Percentiles rank a stretch among this genome's conserved stretches.
Evolutionary conservation across 768 basidiomycete genomes (phyloP).

Genomic region (Boletales sp.): DNA sequence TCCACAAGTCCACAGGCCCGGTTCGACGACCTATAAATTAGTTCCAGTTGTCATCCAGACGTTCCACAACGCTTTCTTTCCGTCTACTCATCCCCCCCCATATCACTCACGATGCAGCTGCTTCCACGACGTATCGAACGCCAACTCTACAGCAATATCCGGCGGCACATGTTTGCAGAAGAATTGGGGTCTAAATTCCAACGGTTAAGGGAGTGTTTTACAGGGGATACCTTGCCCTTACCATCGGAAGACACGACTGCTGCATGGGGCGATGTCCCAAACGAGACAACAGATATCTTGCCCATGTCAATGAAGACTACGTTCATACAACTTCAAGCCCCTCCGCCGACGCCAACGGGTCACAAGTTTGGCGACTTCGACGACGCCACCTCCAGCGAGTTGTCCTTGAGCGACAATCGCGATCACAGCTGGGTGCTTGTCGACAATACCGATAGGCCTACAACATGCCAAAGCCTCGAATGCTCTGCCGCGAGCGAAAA

Average conservation of each 20-base stretch:
- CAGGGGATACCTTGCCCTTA: conserved; percentile 8
- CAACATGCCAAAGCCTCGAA: neutral
- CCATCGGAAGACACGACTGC: conserved; percentile 15
- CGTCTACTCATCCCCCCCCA: neutral
- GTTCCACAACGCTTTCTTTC: neutral
- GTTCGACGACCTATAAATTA: conserved; percentile 14
- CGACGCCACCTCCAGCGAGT: neutral
- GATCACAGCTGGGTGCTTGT: conserved; percentile 2
- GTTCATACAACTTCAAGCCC: conserved; percentile 3
- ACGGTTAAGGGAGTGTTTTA: conserved; percentile 19
- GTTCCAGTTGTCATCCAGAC: neutral
- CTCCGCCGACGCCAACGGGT: conserved; percentile 20
- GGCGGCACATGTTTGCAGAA: conserved; percentile 4
- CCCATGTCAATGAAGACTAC: conserved; percentile 6
- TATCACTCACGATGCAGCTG: conserved; percentile 6
- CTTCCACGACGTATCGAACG: conserved; percentile 1
- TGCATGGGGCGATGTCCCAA: conserved; percentile 28
- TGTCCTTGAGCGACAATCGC: neutral
- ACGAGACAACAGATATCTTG: conserved; percentile 11
- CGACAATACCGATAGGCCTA: neutral
- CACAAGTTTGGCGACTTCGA: conserved; percentile 1
- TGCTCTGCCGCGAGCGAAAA: neutral
- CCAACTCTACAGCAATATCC: conserved; percentile 13
- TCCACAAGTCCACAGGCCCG: conserved; percentile 21
- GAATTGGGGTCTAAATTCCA: conserved; percentile 15